A percentile compares a stretch with the other conserved stretches of the same genome.
Evolutionary conservation across 2,329 filamentous ascomycete genomes (phyloP).

Genomic region (Exophiala sideris): DNA sequence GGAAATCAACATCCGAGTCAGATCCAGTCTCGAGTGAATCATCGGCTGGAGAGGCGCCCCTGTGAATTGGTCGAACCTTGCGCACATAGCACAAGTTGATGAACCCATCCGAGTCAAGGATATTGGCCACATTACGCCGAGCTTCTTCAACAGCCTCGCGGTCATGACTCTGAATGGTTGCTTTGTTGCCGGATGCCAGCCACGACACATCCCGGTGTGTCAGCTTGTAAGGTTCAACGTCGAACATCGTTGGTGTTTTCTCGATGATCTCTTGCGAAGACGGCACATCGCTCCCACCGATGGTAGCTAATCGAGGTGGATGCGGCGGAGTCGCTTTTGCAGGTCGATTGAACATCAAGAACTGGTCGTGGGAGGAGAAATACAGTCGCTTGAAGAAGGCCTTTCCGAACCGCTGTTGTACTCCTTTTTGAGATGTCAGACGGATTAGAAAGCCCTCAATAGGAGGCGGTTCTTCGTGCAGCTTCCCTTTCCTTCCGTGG

Average conservation of each 20-base stretch:
- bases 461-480: conserved; percentile 57
- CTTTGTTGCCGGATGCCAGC: conserved; percentile 49
- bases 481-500: conserved; percentile 36
- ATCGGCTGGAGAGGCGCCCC: conserved; percentile 53
- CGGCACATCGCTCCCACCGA: conserved; percentile 48
- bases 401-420: conserved; percentile 56
- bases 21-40: conserved; percentile 50
- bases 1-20: conserved; percentile 56
- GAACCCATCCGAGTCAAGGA: conserved; percentile 60
- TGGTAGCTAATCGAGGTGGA: conserved; percentile 52
- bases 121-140: conserved; percentile 56
- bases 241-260: conserved; percentile 59
- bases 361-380: conserved; percentile 62
- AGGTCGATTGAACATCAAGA: conserved; percentile 60
- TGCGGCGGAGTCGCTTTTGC: conserved; percentile 58
- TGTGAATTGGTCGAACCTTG: conserved; percentile 55
- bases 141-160: conserved; percentile 58
- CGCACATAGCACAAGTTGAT: conserved; percentile 59
- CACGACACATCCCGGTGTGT: conserved; percentile 55
- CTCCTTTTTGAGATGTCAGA: conserved; percentile 61
- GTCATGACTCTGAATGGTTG: conserved; percentile 51
- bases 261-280: conserved; percentile 53
- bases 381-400: conserved; percentile 65
- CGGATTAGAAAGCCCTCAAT: conserved; percentile 65
- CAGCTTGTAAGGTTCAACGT: conserved; percentile 59